Evolutionary conservation across 805 yeast species (phyloP), one percentile per base, ranked within the genome.

Genomic region (Yarrowia bubula): DNA sequence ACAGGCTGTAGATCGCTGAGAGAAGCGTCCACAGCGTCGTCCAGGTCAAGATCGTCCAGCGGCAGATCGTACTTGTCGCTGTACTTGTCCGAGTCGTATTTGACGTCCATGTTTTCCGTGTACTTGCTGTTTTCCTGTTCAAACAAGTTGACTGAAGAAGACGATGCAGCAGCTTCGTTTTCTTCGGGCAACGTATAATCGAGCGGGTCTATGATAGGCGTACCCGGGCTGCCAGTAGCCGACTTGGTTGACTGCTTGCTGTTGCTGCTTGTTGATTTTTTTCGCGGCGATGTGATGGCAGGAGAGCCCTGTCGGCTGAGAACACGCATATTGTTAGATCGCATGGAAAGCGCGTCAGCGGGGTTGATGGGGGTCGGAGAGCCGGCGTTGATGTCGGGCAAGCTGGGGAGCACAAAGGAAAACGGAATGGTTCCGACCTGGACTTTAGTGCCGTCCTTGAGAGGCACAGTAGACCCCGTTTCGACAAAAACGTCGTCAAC

Each of bases 381-480:
- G 46, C 47, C 44, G 1, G 38, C 38, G 0, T 31, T 37, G 39
- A n/a, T 37, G 39, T 48, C 65, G 18, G 65, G 55, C n/a, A 61
- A 13, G 22, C 85, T 78, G 1, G 99, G 99, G 44, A 95, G 77
- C 14, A 93, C 88, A 75, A 95, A 95, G 58, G 85, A 84, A 75
- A 95, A 95, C 8, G 91, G 88, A 15, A 93, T 90, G 71, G 91
- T 96, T 13, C 98, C 98, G 43, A 95, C 90, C 75, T 95, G 98
- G 58, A 95, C 86, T 70, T 89, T 71, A 8, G 80, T 75, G 15
- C 88, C 89, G 75, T 93, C 90, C 22, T 80, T 80, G 53, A 95
- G 78, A 1, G 97, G 97, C 8, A 95, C 92, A 0, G 99, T 95
- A 41, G 90, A 86, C 8, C 97, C 98, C 67, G 89, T 85, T 73